Evolutionary conservation across 331 rosid species (phyloP), one percentile per base, ranked within the genome.

Genomic region (Saraca asoca): DNA sequence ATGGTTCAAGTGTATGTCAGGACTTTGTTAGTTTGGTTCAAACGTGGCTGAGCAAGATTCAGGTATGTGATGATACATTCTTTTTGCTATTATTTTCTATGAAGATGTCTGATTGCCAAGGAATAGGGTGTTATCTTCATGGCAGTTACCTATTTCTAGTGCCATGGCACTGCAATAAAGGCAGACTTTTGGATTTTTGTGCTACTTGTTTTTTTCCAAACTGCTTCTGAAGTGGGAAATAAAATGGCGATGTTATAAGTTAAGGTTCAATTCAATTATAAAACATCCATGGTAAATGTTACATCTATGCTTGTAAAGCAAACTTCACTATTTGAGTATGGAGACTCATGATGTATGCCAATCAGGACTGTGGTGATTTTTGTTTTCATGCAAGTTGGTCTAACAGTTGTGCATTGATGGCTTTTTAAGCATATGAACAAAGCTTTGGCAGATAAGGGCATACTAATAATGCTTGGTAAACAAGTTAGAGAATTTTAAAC

Each of bases 21-120:
- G 98, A 92, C 82, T 91, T 91, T 82, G 79, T 87, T 69, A 57
- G 82, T 78, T 79, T 84, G 68, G 92, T 77, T 66, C 93, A 85
- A 71, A 75, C 46, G 52, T 89, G 96, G 93, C 73, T 89, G 56
- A 82, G 49, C 79, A 92, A 83, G 84, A 71, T 87, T 70, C 76
- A 88, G 98, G 97, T 94, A 55, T 59, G 12, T 44, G 56, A 67
- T 62, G 42, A 18, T n/a, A 37, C 45, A 54, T 38, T 44, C 57
- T 66, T 50, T 73, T 48, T 24, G 17, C 11, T 56, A 38, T 15
- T 17, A 50, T 51, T 37, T 51, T 2, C 43, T 15, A 5, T 19
- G 24, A 24, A 24, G 3, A 24, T 24, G 31, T 3, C 1, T 3
- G 3, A 24, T 3, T 24, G 31, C 31, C 3, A 24, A 24, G 31